phyloP scores from a whole-genome alignment of 176 grass and related monocot species.

The Juncus inflexus region DNA sequence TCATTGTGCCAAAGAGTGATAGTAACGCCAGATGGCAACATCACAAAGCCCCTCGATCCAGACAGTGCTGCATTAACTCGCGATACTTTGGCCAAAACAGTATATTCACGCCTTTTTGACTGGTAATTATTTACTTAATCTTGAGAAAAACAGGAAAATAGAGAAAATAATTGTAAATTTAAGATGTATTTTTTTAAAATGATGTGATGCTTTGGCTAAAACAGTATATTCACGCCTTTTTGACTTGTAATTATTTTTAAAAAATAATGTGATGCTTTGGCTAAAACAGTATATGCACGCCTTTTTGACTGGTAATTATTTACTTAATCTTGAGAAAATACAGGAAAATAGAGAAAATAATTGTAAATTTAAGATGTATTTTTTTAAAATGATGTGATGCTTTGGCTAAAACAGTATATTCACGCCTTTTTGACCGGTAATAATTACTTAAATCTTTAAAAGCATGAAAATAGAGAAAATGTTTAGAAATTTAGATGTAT shows the following conservation, averaged over 20 bases:
- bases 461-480: neutral
- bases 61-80: constrained; percentile 71
- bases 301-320: constrained; percentile 79
- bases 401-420: constrained; percentile 90
- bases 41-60: constrained; percentile 92
- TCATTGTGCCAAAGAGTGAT: constrained; percentile 90
- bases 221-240: constrained; percentile 87
- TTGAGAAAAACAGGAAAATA: too few relatives aligned
- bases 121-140: constrained; percentile 49
- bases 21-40: constrained; percentile 91
- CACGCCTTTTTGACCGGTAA: constrained; percentile 91
- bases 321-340: too few relatives aligned
- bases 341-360: too few relatives aligned
- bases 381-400: constrained; percentile 42
- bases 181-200: constrained; percentile 1
- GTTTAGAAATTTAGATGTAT: constrained; percentile 15
- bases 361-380: constrained; percentile 11
- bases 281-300: constrained; percentile 91
- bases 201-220: constrained; percentile 80
- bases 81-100: constrained; percentile 84
- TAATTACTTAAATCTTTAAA: neutral
- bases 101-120: constrained; percentile 89
- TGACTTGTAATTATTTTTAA: constrained; percentile 53
- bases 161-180: constrained; percentile 15
- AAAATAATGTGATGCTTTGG: constrained; percentile 46